phyloP scores from a whole-genome alignment of 2,329 filamentous ascomycete species.

The Ciborinia camelliae region DNA sequence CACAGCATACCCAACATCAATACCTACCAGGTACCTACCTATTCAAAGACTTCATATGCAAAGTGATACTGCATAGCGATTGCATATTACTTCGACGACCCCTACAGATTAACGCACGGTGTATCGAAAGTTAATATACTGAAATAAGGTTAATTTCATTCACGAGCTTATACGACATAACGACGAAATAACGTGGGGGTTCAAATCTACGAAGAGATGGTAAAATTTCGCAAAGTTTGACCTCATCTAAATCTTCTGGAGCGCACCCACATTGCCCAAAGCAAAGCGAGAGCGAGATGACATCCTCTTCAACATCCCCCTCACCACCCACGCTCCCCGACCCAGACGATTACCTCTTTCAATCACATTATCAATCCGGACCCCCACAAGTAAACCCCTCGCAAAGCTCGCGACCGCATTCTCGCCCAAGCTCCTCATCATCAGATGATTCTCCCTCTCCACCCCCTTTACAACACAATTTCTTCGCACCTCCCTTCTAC shows the following conservation, averaged over 20 bases:
- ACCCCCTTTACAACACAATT: conserved; percentile 43
- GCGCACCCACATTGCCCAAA: background rate
- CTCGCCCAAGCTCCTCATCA: background rate
- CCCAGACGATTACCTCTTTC: conserved; percentile 13
- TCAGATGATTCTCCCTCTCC: conserved; percentile 23
- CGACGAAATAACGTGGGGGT: background rate
- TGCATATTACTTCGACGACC: background rate
- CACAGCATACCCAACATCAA: background rate
- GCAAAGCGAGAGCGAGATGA: conserved; percentile 7
- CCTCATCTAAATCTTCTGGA: accelerated
- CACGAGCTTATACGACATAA: background rate
- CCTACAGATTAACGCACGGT: background rate
- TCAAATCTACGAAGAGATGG: background rate
- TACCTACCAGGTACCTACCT: too few species aligned
- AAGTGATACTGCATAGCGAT: background rate
- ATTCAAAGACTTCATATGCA: background rate
- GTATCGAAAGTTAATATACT: background rate
- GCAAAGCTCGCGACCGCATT: background rate
- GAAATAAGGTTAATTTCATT: background rate
- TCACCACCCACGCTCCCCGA: conserved; percentile 2
- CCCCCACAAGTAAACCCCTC: background rate
- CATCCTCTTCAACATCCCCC: conserved; percentile 14
- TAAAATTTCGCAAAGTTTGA: too few species aligned
- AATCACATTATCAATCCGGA: conserved; percentile 5
- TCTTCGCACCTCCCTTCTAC: conserved; percentile 86